Evolutionary conservation across 495 filamentous ascomycete species (phyloP), one percentile per base, ranked within the genome.

Genomic region (Amniculicola lignicola): DNA sequence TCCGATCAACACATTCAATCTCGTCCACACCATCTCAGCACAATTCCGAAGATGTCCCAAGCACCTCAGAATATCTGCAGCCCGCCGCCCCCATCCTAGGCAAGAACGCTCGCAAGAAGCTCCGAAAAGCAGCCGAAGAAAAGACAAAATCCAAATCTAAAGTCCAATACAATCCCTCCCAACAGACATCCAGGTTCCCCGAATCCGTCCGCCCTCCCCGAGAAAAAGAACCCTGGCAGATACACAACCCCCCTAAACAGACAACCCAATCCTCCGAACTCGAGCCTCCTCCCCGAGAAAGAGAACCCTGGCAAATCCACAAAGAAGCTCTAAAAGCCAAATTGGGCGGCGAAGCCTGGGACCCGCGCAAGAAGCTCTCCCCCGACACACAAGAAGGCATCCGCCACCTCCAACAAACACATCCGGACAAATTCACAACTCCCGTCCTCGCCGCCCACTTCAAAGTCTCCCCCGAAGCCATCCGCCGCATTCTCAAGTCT

Each of bases 351-450:
- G 72, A 77, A 5, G 82, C 84, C 5, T 98, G 92, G 90, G 73
- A 77, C 35, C 90, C 93, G 19, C 75, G 76, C 22, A 97, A 94
- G 72, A 83, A 82, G 51, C 81, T 98, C 1, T 97, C 93, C 0
- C 93, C 92, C 0, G 91, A 96, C 68, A 88, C 92, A 10, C 66
- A 95, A 10, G 85, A 90, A 14, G 90, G 89, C 23, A 96, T 97
- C 52, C 83, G 88, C 16, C 81, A 84, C 24, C 75, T 98, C 19
- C 80, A 95, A 66, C 70, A 77, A 2, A 80, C 88, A 57, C 82
- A 87, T 39, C 90, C 93, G 0, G 78, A 86, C 1, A 70, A 74
- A 43, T 95, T 88, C 73, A 84, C 86, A 16, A 94, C 88, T 1
- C 64, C 76, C 9, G 79, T 83, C 29, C 82, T 98, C 4, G 80